These are phyloP conservation scores for Schoenoplectus tabernaemontani DNA, from an alignment of 202 grass and related monocot genomes.

Conservation along the genomic window DNA sequence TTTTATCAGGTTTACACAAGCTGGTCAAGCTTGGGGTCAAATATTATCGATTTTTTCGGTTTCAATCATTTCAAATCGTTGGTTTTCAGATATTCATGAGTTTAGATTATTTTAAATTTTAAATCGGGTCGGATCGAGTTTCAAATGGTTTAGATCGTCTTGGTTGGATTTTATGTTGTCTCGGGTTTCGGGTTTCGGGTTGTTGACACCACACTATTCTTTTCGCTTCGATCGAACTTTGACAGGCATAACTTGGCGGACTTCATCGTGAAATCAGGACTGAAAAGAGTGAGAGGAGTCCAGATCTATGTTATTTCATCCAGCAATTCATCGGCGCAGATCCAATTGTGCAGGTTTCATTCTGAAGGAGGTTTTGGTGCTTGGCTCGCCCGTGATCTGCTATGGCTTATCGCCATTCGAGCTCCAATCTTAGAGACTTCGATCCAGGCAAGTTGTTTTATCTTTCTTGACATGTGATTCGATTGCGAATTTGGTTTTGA, in stretches of 20 bases:
- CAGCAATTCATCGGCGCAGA: background rate
- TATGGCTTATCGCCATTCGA: slow-evolving; percentile 24
- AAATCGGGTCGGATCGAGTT: too few species aligned
- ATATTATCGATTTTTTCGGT: too few species aligned
- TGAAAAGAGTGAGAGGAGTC: background rate
- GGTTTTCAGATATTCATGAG: too few species aligned
- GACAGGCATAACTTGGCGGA: background rate
- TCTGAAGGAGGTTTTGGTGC: background rate
- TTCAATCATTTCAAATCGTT: too few species aligned
- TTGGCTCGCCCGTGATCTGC: slow-evolving; percentile 2
- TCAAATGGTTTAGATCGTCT: too few species aligned
- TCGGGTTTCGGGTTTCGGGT: too few species aligned
- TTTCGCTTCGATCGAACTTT: slow-evolving; percentile 5
- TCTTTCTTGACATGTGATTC: background rate
- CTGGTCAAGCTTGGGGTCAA: too few species aligned
- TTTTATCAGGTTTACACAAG: too few species aligned
- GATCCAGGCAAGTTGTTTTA: background rate
- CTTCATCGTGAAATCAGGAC: background rate
- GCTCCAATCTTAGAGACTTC: slow-evolving; percentile 18
- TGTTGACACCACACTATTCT: slow-evolving; percentile 2
- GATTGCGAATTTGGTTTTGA: background rate
- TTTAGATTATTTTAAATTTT: too few species aligned
- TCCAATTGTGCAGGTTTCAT: slow-evolving; percentile 13
- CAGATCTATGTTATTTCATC: slow-evolving; percentile 13
- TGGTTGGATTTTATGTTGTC: too few species aligned